Conservation (phyloP, 257 asterid species). For the Verbena officinalis region DNA sequence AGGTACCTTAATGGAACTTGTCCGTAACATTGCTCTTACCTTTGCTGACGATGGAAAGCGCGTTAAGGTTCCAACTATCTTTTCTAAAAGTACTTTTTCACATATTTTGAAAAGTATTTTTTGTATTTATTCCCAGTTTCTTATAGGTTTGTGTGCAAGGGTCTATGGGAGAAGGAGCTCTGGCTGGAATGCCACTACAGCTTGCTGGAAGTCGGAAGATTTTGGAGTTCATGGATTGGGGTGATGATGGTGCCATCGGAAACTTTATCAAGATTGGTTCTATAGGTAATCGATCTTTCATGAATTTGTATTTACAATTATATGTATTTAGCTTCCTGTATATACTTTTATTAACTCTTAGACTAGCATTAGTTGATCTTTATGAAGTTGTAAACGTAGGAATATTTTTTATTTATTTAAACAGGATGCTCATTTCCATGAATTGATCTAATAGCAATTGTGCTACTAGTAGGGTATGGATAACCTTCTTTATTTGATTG, state of each 20-base stretch:
- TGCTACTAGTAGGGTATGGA: neutral
- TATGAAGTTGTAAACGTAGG: neutral
- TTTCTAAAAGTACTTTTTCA: constrained; percentile 5
- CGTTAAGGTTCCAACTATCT: constrained; percentile 60
- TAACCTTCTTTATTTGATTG: neutral
- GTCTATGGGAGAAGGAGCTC: constrained; percentile 93
- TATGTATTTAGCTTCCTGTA: neutral
- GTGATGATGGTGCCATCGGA: constrained; percentile 80
- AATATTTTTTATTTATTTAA: neutral
- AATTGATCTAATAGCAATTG: neutral
- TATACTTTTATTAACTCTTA: neutral
- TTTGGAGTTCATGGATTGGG: constrained; percentile 99
- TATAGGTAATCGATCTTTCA: constrained; percentile 52
- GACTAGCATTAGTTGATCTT: neutral
- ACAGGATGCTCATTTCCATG: neutral
- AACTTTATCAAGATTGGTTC: constrained; percentile 83
- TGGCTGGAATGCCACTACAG: constrained; percentile 96
- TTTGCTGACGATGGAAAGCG: constrained; percentile 97
- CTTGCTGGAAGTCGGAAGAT: constrained; percentile 90
- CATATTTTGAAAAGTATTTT: neutral
- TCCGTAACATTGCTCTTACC: constrained; percentile 83
- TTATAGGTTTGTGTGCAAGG: constrained; percentile 96
- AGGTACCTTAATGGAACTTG: constrained; percentile 97
- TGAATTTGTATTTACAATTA: constrained; percentile 8
- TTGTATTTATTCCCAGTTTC: constrained; percentile 25